Base-by-base conservation (phyloP, 768 basidiomycete genomes). In the Arthromyces matolae region DNA sequence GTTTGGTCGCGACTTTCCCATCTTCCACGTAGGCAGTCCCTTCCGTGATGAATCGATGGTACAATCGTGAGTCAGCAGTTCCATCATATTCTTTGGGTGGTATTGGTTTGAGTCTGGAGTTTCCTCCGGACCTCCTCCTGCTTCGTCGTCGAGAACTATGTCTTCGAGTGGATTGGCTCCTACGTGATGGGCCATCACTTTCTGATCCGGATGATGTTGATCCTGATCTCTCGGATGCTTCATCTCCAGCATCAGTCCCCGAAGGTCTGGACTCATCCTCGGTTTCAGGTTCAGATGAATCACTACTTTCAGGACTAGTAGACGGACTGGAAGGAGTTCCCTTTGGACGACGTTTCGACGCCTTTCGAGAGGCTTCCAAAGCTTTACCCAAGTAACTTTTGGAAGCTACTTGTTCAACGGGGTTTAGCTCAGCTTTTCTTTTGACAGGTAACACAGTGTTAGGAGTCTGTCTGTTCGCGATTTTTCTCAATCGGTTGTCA, bases 81-180 rank as follows among this genome's bases (percentile, higher is more conserved):
- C 67, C 67, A 48, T 64, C 54, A 50, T 66, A 69, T 6, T 45
- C 32, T 10, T 53, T 46, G 0, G 63, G 65, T 0, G 60, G 49
- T 0, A 61, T 20, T 20, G 42, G 18, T 27, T 42, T 31, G 28
- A 40, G 14, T 31, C 8, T 31, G 29, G 8, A 8, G n/a, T n/a
- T n/a, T n/a, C n/a, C n/a, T n/a, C n/a, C n/a, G n/a, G n/a, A n/a
- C n/a, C n/a, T n/a, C 14, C 14, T 31, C 14, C 8, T 31, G 14
- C 8, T 8, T 31, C 29, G 8, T 14, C 29, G 8, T 8, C 14
- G 8, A 8, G 8, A 8, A 8, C 29, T 8, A 8, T 8, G 14
- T 31, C 29, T 31, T 8, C 14, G 8, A n/a, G n/a, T n/a, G n/a
- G n/a, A n/a, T 8, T 14, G 29, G 8, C 14, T 8, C 14, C 29